Percentiles rank a stretch among this genome's conserved stretches.
phyloP scores from a whole-genome alignment of 1,139 yeast species.

The Suhomyces wounanorum region DNA sequence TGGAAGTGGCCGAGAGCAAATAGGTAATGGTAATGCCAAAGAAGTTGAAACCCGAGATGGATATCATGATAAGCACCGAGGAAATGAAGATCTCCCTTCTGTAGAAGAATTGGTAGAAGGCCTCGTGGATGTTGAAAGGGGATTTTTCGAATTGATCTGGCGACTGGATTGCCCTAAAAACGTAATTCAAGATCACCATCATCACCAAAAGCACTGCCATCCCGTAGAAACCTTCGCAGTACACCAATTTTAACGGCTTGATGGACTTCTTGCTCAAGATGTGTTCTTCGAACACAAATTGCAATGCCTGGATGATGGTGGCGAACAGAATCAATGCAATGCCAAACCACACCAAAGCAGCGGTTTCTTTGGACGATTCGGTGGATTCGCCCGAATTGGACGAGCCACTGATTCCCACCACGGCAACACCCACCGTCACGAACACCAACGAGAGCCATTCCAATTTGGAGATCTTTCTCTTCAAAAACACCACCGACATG shows the following conservation, averaged over 20 bases:
- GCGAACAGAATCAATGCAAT: conserved; percentile 60
- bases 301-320: conserved; percentile 68
- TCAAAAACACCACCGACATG: conserved; percentile 65
- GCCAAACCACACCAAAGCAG: conserved; percentile 49
- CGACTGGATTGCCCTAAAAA: conserved; percentile 38
- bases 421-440: conserved; percentile 66
- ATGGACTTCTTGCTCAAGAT: conserved; percentile 56
- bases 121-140: conserved; percentile 58
- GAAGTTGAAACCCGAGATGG: conserved; percentile 72
- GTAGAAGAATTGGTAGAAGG: conserved; percentile 52
- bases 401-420: conserved; percentile 74
- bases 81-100: conserved; percentile 47
- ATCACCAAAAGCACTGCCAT: conserved; percentile 43
- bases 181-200: conserved; percentile 46
- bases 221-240: conserved; percentile 77
- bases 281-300: conserved; percentile 78
- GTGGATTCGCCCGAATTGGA: conserved; percentile 20
- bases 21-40: conserved; percentile 74
- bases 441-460: conserved; percentile 69
- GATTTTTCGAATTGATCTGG: conserved; percentile 41
- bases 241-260: conserved; percentile 68
- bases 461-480: conserved; percentile 53
- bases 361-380: conserved; percentile 19
- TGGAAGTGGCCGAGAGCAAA: conserved; percentile 68
- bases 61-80: conserved; percentile 67